A percentile compares a stretch with the other conserved stretches of the same genome.
Conservation (phyloP, 768 basidiomycete genomes). For the Calocybe gangraenosa region DNA sequence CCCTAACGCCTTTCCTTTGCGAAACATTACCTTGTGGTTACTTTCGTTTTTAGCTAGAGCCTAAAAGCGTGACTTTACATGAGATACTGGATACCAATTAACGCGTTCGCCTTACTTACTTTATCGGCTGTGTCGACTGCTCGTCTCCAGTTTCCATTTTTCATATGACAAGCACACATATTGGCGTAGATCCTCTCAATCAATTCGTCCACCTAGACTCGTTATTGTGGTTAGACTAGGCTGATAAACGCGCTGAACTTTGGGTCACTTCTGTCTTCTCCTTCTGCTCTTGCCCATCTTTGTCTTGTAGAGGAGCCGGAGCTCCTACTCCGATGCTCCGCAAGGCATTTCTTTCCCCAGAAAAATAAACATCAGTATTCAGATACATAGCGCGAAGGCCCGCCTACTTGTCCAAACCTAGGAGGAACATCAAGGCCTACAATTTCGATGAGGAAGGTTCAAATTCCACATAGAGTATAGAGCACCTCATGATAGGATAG, state of each 20-base stretch:
- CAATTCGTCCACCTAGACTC: constrained; percentile 60
- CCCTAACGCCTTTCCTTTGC: constrained; percentile 76
- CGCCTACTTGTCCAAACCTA: constrained; percentile 74
- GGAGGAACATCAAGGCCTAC: constrained; percentile 68
- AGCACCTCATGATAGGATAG: constrained; percentile 63
- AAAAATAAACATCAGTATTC: neutral
- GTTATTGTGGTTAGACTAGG: constrained; percentile 3
- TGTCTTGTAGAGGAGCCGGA: constrained; percentile 21
- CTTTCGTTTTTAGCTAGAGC: constrained; percentile 69
- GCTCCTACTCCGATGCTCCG: constrained; percentile 45
- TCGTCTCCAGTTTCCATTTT: constrained; percentile 75
- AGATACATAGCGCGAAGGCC: neutral
- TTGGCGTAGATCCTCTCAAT: constrained; percentile 83
- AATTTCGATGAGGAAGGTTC: constrained; percentile 4
- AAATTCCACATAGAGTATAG: neutral
- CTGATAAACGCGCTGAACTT: neutral
- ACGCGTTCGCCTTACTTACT: constrained; percentile 27
- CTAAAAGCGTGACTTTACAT: constrained; percentile 29
- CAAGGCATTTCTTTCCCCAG: constrained; percentile 50
- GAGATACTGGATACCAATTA: neutral
- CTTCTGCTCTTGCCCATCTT: constrained; percentile 36
- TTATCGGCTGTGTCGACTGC: constrained; percentile 80
- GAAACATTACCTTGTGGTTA: constrained; percentile 76
- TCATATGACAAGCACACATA: constrained; percentile 81
- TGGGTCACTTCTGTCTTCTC: constrained; percentile 61